Evolutionary conservation across 768 basidiomycete species (phyloP).

Genomic region (Erythrobasidium yunnanense): DNA sequence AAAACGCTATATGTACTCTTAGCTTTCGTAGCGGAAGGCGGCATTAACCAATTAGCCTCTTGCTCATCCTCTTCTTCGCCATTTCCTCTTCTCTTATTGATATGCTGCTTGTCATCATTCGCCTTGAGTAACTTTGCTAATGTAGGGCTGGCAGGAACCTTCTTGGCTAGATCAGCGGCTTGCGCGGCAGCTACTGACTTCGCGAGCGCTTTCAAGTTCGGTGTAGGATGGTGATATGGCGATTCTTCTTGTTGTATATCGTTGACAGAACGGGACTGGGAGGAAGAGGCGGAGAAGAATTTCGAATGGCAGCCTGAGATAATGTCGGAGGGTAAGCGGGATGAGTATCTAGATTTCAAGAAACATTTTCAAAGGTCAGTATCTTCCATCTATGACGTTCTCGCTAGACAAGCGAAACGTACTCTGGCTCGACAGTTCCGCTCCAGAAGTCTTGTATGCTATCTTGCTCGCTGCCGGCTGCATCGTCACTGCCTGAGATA

Average conservation of each 20-base stretch:
- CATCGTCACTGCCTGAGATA: not conserved
- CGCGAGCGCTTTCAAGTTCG: not conserved
- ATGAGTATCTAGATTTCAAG: not conserved
- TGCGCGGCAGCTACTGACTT: constrained; percentile 1
- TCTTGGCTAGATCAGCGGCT: not conserved
- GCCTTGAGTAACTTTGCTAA: constrained; percentile 3
- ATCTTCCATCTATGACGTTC: too few relatives aligned
- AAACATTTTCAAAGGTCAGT: too few relatives aligned
- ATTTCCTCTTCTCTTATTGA: not conserved
- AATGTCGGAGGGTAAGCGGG: constrained; percentile 4
- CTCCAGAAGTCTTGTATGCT: constrained; percentile 8
- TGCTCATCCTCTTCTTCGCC: not conserved
- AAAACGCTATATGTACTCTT: not conserved
- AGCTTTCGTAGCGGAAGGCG: not conserved
- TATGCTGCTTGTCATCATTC: not conserved
- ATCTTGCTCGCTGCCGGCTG: not conserved
- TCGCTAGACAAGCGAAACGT: not conserved
- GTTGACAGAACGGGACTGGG: not conserved
- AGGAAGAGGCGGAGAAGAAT: constrained; percentile 4
- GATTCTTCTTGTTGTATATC: not conserved
- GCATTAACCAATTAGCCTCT: constrained; percentile 5
- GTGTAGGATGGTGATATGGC: constrained; percentile 14
- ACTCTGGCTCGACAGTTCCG: not conserved
- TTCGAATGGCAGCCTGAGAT: constrained; percentile 5
- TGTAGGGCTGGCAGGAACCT: not conserved